Percentiles rank a stretch among this genome's conserved stretches.
Conservation (phyloP, 768 basidiomycete species). For the Russula dissimulans region DNA sequence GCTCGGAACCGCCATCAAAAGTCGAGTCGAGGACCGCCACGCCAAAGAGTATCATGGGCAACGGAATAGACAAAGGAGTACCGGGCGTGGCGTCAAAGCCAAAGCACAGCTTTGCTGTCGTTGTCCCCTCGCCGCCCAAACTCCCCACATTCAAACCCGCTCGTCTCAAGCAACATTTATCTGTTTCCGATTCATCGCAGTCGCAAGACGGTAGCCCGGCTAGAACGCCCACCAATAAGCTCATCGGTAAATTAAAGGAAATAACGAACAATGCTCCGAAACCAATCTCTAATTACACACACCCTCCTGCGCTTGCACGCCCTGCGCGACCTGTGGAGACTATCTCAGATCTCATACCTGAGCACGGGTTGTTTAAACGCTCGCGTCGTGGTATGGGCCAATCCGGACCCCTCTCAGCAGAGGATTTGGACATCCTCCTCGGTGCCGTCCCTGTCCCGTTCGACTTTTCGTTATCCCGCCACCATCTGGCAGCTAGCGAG, state of each 20-base stretch:
- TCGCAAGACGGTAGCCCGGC: not conserved
- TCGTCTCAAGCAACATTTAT: not conserved
- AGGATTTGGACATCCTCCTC: slow-evolving; percentile 6
- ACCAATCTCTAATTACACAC: not conserved
- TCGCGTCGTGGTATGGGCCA: not conserved
- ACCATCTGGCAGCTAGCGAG: not conserved
- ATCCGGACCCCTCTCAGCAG: not conserved
- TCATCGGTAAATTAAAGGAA: not conserved
- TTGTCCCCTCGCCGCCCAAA: slow-evolving; percentile 2
- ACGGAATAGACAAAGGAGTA: not conserved
- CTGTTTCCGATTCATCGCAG: not conserved
- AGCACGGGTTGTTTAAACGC: not conserved
- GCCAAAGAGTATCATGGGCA: not conserved
- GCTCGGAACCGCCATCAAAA: not conserved
- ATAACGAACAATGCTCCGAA: not conserved
- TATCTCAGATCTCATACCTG: not conserved
- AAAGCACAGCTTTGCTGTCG: slow-evolving; percentile 1
- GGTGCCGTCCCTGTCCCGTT: not conserved
- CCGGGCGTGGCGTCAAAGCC: not conserved
- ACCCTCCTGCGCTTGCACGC: not conserved
- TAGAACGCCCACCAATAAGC: too few species aligned
- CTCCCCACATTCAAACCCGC: not conserved
- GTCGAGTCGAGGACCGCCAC: not conserved
- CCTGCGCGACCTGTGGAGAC: not conserved
- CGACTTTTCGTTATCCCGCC: not conserved